These are phyloP conservation scores for Proliferodiscus dingleyae DNA, from an alignment of 2,329 filamentous ascomycete genomes.

Conservation along the genomic window DNA sequence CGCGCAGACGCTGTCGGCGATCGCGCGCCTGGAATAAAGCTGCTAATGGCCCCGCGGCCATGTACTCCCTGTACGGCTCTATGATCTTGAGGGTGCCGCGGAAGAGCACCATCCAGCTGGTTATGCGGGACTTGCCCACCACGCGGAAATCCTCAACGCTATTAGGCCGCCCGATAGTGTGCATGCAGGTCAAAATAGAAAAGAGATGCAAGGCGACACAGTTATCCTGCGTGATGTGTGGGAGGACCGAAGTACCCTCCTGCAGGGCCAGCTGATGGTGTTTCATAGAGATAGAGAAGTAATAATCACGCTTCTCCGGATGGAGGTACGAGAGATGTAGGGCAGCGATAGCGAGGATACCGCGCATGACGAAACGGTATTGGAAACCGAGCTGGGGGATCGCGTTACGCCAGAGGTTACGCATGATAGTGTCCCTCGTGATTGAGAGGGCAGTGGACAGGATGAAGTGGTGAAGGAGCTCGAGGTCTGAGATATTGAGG, in stretches of 20 bases:
- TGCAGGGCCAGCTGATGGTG: constrained; percentile 31
- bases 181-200: constrained; percentile 34
- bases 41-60: constrained; percentile 18
- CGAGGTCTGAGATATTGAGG: constrained; percentile 31
- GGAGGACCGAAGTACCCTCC: constrained; percentile 31
- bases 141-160: constrained; percentile 32
- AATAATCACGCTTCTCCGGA: constrained; percentile 33
- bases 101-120: constrained; percentile 35
- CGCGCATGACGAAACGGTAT: constrained; percentile 43
- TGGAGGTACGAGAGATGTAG: constrained; percentile 41
- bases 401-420: constrained; percentile 33
- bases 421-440: constrained; percentile 36
- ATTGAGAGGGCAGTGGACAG: constrained; percentile 42
- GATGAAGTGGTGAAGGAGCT: constrained; percentile 18
- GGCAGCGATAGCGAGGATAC: constrained; percentile 43
- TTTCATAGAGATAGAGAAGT: constrained; percentile 34
- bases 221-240: constrained; percentile 29
- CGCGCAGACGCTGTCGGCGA: constrained; percentile 7
- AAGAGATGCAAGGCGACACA: constrained; percentile 35
- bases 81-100: constrained; percentile 33
- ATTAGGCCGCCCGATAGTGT: constrained; percentile 33
- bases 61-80: constrained; percentile 23
- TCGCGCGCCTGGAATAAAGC: constrained; percentile 27
- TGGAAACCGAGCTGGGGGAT: constrained; percentile 40
- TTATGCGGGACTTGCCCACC: constrained; percentile 27